Evolutionary conservation across 257 asterid genomes (phyloP).

Genomic region (Fraxinus quadrangulata): DNA sequence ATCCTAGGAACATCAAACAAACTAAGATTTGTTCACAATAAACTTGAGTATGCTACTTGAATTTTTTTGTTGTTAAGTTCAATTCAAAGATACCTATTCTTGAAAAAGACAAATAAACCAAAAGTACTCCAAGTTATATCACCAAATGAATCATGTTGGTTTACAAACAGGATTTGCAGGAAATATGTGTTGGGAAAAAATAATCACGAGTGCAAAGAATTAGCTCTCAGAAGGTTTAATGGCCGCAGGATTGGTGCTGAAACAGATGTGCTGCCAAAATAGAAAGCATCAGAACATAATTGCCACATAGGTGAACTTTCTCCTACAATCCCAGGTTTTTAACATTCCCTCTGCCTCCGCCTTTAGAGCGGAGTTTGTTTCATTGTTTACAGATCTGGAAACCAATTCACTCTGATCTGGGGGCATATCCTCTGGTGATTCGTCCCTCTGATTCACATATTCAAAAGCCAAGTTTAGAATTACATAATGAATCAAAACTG

Average conservation of each 20-base stretch:
- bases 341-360: constrained; percentile 29
- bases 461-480: constrained; percentile 19
- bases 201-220: constrained; percentile 8
- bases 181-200: constrained; percentile 21
- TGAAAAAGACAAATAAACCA: background rate
- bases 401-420: constrained; percentile 28
- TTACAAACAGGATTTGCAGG: constrained; percentile 12
- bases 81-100: background rate
- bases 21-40: background rate
- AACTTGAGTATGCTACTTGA: background rate
- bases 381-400: constrained; percentile 24
- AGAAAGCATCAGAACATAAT: constrained; percentile 47
- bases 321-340: constrained; percentile 29
- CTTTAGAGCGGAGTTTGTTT: constrained; percentile 21
- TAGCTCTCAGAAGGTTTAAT: constrained; percentile 23
- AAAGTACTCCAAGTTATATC: background rate
- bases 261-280: constrained; percentile 44
- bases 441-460: constrained; percentile 45
- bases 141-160: constrained; percentile 9
- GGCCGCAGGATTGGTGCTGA: constrained; percentile 21
- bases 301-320: constrained; percentile 35
- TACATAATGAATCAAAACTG: background rate
- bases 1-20: background rate
- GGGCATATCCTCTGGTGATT: constrained; percentile 29
- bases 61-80: no score